Evolutionary conservation across 371 early-diverging fungal genomes (phyloP).

Genomic region (Mortierella sp.): DNA sequence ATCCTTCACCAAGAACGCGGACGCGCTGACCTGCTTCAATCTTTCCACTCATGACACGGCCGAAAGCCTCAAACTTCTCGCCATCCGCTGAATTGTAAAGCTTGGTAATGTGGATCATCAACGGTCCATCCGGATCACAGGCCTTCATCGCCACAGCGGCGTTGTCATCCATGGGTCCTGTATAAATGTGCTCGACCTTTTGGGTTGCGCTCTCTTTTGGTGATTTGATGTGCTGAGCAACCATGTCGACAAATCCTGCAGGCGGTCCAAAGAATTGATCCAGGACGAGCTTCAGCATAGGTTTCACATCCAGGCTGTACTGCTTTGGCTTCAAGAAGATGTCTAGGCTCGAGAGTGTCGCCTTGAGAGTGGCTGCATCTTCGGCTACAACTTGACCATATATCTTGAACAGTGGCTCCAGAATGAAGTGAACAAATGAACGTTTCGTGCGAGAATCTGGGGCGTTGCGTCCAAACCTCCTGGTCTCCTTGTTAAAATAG

Average conservation of each 20-base stretch:
- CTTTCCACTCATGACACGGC: conserved; percentile 93
- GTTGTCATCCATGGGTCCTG: conserved; percentile 75
- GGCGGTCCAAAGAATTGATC: conserved; percentile 92
- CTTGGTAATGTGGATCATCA: conserved; percentile 93
- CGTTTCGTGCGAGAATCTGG: conserved; percentile 68
- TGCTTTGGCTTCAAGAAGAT: conserved; percentile 85
- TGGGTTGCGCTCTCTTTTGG: conserved; percentile 80
- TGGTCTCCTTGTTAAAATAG: conserved; percentile 83
- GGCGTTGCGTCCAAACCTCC: conserved; percentile 83
- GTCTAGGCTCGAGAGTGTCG: conserved; percentile 79
- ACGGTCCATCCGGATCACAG: conserved; percentile 90
- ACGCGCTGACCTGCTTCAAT: conserved; percentile 82
- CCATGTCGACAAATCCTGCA: conserved; percentile 92
- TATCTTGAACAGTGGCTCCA: conserved; percentile 96
- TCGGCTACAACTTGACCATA: conserved; percentile 89
- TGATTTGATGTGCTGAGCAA: conserved; percentile 79
- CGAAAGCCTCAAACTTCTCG: conserved; percentile 88
- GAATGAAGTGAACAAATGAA: conserved; percentile 96
- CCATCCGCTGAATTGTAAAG: conserved; percentile 88
- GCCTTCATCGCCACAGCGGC: conserved; percentile 78
- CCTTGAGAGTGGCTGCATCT: conserved; percentile 71
- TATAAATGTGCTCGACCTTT: conserved; percentile 80
- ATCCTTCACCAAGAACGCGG: conserved; percentile 92
- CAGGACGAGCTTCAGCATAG: conserved; percentile 82
- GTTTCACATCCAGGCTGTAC: conserved; percentile 83